A percentile compares a stretch with the other conserved stretches of the same genome.
phyloP scores from a whole-genome alignment of 2,329 filamentous ascomycete genomes.

The Trichoderma breve region DNA sequence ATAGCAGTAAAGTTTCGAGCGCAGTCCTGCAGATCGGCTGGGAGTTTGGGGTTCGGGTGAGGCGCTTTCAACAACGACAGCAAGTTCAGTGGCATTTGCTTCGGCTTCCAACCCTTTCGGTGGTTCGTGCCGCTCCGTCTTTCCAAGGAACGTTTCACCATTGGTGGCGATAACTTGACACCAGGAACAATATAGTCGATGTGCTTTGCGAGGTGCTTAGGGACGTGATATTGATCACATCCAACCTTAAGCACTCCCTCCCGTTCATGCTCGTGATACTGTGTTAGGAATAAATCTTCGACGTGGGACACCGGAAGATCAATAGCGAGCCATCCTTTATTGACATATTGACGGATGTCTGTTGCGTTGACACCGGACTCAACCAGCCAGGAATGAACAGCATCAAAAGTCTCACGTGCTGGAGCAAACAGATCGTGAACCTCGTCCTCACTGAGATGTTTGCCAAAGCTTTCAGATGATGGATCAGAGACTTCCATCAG shows the following conservation, averaged over 20 bases:
- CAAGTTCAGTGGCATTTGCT: constrained; percentile 2
- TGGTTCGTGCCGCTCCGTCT: background rate
- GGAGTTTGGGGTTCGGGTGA: constrained; percentile 1
- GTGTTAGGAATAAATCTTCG: constrained; percentile 18
- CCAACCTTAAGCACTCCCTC: constrained; percentile 20
- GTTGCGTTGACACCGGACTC: constrained; percentile 47
- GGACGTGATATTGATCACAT: constrained; percentile 42
- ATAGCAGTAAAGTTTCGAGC: constrained; percentile 54
- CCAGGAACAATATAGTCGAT: constrained; percentile 52
- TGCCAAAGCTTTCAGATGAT: constrained; percentile 43
- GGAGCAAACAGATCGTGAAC: constrained; percentile 44
- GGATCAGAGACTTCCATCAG: constrained; percentile 45
- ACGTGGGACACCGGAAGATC: constrained; percentile 20
- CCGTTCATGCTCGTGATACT: constrained; percentile 22
- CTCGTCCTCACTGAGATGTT: constrained; percentile 45
- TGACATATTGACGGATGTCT: constrained; percentile 49
- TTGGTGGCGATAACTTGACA: constrained; percentile 37
- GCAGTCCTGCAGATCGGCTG: constrained; percentile 35
- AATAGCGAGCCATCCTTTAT: constrained; percentile 42
- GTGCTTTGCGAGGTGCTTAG: constrained; percentile 37
- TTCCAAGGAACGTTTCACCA: constrained; percentile 18
- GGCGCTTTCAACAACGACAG: background rate
- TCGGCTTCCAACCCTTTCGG: constrained; percentile 10
- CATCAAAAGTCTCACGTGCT: constrained; percentile 42
- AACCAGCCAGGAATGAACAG: constrained; percentile 52